These are phyloP conservation scores for Effrenium voratum DNA, from an alignment of 73 alveolate genomes.

Conservation along the genomic window DNA sequence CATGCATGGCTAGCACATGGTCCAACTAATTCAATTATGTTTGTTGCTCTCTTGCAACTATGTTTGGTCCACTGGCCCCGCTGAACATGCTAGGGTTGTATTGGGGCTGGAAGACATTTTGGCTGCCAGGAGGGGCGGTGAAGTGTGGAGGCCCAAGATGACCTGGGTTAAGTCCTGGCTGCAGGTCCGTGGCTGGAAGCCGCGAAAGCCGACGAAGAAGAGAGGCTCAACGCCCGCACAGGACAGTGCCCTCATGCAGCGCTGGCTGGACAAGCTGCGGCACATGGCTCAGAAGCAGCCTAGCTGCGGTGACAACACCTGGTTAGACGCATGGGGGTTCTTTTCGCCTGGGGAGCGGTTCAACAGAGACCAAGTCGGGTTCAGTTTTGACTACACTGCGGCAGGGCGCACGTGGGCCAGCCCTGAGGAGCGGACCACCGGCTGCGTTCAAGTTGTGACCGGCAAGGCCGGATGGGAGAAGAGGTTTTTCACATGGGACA, in stretches of 20 bases:
- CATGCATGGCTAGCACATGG: no score
- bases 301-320: no score
- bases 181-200: not conserved
- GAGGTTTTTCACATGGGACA: not conserved
- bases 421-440: not conserved
- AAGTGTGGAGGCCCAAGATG: not conserved
- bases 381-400: not conserved
- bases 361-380: not conserved
- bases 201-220: not conserved
- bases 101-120: no score
- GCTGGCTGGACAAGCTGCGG: not conserved
- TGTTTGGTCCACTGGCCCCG: no score
- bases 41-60: no score
- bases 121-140: not conserved
- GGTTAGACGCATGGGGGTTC: not conserved
- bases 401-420: not conserved
- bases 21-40: no score
- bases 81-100: no score
- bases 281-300: not conserved
- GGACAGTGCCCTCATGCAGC: not conserved
- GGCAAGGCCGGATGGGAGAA: not conserved
- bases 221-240: not conserved
- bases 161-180: not conserved
- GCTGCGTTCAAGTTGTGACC: not conserved
- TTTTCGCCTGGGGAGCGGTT: not conserved